Evolutionary conservation across 108 stramenopile species (phyloP).

Genomic region (Halocafeteria seosinensis): DNA sequence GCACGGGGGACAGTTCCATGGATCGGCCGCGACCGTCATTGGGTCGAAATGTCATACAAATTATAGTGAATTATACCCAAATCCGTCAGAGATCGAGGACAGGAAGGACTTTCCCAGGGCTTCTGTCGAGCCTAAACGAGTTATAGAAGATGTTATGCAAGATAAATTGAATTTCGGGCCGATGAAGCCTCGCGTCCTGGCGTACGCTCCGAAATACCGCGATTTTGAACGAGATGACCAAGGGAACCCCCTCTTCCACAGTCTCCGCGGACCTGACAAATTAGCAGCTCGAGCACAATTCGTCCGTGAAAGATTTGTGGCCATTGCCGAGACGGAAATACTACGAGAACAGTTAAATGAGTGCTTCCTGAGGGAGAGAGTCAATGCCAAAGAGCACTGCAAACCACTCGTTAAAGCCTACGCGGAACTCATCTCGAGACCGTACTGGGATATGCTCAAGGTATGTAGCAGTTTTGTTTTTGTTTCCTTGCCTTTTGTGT

Average conservation of each 20-base stretch:
- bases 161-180: background rate
- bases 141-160: background rate
- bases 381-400: background rate
- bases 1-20: too few relatives aligned
- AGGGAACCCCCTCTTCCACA: background rate
- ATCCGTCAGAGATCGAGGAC: too few relatives aligned
- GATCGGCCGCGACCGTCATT: too few relatives aligned
- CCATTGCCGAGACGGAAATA: background rate
- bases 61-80: too few relatives aligned
- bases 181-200: background rate
- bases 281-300: background rate
- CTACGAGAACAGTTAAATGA: background rate
- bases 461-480: too few relatives aligned
- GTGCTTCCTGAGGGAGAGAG: background rate
- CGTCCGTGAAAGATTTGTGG: background rate
- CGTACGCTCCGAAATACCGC: background rate
- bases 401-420: background rate
- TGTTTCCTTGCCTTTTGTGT: too few relatives aligned
- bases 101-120: background rate
- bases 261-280: background rate
- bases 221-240: background rate
- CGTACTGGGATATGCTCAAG: slow-evolving; percentile 1
- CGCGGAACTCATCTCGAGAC: background rate
- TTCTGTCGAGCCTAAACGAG: background rate
- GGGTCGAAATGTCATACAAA: too few relatives aligned